Conservation (phyloP, 1,139 yeast genomes). For the Yamadazyma sp. region DNA sequence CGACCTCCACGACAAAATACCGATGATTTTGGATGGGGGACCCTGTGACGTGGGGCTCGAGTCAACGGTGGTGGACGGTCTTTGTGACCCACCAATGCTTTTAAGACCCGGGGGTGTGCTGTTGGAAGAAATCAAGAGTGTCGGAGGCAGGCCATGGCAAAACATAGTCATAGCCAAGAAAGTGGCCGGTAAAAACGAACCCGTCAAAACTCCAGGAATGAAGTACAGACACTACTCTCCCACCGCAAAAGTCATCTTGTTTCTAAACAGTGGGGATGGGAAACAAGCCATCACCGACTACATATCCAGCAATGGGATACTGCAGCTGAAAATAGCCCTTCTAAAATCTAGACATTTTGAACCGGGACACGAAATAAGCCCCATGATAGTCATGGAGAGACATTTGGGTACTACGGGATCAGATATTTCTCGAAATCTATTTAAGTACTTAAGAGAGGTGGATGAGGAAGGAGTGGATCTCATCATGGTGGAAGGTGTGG, state of each 20-base stretch:
- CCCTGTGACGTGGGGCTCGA: conserved; percentile 89
- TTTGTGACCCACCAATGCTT: conserved; percentile 79
- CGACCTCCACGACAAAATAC: conserved; percentile 80
- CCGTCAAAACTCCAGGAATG: conserved; percentile 96
- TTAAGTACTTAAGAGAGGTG: conserved; percentile 67
- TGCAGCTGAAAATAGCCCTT: conserved; percentile 42
- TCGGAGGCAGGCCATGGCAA: conserved; percentile 69
- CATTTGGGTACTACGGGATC: conserved; percentile 58
- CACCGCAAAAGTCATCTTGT: conserved; percentile 74
- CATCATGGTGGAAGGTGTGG: conserved; percentile 75
- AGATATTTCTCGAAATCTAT: conserved; percentile 73
- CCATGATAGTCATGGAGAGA: conserved; percentile 32
- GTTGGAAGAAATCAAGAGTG: conserved; percentile 62
- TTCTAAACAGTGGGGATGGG: conserved; percentile 54
- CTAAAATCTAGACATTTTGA: conserved; percentile 41
- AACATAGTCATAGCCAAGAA: conserved; percentile 63
- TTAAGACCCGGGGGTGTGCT: conserved; percentile 94
- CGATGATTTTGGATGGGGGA: conserved; percentile 88
- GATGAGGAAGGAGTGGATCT: conserved; percentile 64
- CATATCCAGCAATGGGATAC: conserved; percentile 18
- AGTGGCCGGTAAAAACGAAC: conserved; percentile 62
- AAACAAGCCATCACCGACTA: conserved; percentile 26
- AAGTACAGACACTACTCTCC: conserved; percentile 96
- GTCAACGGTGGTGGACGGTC: conserved; percentile 90
- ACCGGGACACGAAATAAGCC: conserved; percentile 20